Evolutionary conservation across 2,329 filamentous ascomycete species (phyloP).

Genomic region (Blastomyces percursus): DNA sequence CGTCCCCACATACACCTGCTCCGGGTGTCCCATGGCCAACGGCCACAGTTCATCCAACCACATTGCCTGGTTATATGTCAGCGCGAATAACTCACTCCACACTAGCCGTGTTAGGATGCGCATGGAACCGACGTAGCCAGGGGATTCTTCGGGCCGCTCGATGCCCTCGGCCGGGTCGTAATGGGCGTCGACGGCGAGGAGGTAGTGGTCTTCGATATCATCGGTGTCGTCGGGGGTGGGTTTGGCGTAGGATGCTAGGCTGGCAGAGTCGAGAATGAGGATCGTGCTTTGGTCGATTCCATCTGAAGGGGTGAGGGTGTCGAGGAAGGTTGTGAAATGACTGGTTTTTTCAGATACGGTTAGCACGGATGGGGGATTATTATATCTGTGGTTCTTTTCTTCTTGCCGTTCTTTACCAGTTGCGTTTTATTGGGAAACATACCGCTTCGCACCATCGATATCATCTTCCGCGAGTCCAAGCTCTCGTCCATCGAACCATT

Average conservation of each 20-base stretch:
- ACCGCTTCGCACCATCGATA: conserved; percentile 12
- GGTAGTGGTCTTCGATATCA: conserved; percentile 11
- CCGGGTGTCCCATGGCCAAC: conserved; percentile 20
- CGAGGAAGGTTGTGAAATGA: neutral
- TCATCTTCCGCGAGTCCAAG: conserved; percentile 14
- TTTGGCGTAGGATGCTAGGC: conserved; percentile 2
- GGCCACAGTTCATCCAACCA: conserved; percentile 20
- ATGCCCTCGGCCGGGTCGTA: conserved; percentile 14
- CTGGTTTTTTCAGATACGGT: neutral
- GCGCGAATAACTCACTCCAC: conserved; percentile 22
- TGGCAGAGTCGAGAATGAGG: conserved; percentile 1
- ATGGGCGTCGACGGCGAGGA: conserved; percentile 19
- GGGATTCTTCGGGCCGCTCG: conserved; percentile 14
- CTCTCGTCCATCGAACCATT: conserved; percentile 20
- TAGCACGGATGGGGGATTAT: neutral
- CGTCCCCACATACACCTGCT: conserved; percentile 20
- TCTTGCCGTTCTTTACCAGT: neutral
- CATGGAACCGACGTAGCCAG: conserved; percentile 19
- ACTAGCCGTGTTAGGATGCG: conserved; percentile 22
- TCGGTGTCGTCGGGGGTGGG: conserved; percentile 6
- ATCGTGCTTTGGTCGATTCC: neutral
- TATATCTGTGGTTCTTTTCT: neutral
- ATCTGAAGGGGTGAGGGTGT: neutral
- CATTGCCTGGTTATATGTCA: conserved; percentile 11
- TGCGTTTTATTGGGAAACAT: neutral